phyloP scores from a whole-genome alignment of 371 early-diverging fungal genomes.

The Mortierella sp. region DNA sequence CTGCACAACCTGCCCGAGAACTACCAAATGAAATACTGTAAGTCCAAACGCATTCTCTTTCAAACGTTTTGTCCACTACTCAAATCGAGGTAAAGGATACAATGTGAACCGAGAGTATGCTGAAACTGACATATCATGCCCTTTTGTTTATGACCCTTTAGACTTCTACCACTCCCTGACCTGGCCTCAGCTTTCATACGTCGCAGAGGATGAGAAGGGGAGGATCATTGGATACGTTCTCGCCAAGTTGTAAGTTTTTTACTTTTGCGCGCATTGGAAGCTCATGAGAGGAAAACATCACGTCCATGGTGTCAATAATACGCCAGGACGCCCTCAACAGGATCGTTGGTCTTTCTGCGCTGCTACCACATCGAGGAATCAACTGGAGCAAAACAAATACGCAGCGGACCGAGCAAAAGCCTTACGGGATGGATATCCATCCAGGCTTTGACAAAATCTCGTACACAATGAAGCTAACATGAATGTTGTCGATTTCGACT shows the following conservation, averaged over 20 bases:
- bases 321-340: not conserved
- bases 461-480: too few species aligned
- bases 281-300: not conserved
- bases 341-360: not conserved
- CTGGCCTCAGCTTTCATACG: conserved; percentile 97
- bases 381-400: too few species aligned
- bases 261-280: not conserved
- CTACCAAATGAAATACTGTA: conserved; percentile 98
- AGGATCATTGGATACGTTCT: conserved; percentile 97
- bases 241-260: conserved; percentile 88
- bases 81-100: not conserved
- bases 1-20: conserved; percentile 97
- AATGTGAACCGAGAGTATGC: not conserved
- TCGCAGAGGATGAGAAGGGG: conserved; percentile 94
- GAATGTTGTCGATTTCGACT: not conserved
- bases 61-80: not conserved
- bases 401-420: too few species aligned
- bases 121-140: not conserved
- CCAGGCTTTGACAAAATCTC: too few species aligned
- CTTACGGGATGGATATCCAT: too few species aligned
- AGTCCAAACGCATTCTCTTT: conserved; percentile 16
- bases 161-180: conserved; percentile 94
- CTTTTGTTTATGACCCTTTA: conserved; percentile 24
- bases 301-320: not conserved
- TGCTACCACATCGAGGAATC: not conserved